phyloP scores from a whole-genome alignment of 768 basidiomycete genomes.

The Lactifluus hygrophoroides region DNA sequence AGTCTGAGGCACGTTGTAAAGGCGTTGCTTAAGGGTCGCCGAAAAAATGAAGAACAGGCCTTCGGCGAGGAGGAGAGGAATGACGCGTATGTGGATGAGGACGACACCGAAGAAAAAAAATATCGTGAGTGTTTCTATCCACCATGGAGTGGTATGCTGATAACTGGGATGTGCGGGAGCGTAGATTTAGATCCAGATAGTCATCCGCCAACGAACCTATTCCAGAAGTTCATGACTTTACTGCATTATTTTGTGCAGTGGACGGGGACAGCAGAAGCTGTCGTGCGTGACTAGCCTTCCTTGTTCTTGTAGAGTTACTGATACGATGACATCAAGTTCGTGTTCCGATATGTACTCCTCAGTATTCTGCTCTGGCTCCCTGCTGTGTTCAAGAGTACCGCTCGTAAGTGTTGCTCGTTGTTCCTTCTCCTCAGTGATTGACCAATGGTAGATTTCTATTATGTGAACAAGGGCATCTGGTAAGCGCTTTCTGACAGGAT shows the following conservation, averaged over 20 bases:
- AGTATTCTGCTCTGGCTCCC: slow-evolving; percentile 48
- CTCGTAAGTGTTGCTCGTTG: slow-evolving; percentile 29
- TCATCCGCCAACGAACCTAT: slow-evolving; percentile 34
- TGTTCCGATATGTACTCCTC: slow-evolving; percentile 41
- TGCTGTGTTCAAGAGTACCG: slow-evolving; percentile 33
- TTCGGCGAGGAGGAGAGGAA: slow-evolving; percentile 27
- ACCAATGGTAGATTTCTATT: slow-evolving; percentile 31
- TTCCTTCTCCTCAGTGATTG: not conserved
- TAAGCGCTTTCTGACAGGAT: slow-evolving; percentile 13
- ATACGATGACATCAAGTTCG: slow-evolving; percentile 30
- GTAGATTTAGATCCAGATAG: slow-evolving; percentile 42
- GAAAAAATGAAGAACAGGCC: slow-evolving; percentile 21
- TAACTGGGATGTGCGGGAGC: not conserved
- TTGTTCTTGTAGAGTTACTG: not conserved
- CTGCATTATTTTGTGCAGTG: slow-evolving; percentile 33
- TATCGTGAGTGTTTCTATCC: slow-evolving; percentile 14
- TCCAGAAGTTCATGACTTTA: slow-evolving; percentile 34
- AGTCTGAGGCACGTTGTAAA: slow-evolving; percentile 31
- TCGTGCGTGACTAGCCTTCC: slow-evolving; percentile 25
- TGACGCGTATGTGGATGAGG: slow-evolving; percentile 22
- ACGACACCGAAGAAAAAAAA: slow-evolving; percentile 17
- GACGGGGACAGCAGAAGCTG: slow-evolving; percentile 34
- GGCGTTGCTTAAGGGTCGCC: slow-evolving; percentile 22
- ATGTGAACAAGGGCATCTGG: slow-evolving; percentile 41
- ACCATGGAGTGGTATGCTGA: not conserved